Base-by-base conservation (phyloP, 2,329 filamentous ascomycete genomes). In the Calonectria hawksworthii region DNA sequence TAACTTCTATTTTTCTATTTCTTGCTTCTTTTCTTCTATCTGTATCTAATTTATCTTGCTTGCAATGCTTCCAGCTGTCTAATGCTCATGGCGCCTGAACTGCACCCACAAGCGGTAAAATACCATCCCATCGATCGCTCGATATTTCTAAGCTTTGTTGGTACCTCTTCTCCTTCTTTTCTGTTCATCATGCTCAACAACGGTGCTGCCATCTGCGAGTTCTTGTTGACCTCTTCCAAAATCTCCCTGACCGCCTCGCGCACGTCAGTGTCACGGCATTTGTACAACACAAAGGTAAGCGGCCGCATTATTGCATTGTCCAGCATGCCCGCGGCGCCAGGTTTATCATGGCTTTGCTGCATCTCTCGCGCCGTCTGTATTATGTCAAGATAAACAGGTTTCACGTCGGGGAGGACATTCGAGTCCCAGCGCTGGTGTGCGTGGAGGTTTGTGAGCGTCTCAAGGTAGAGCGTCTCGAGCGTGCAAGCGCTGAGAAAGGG, bases 41-140 rank as follows among this genome's bases (percentile, higher is more conserved):
- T 7, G n/a, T 2, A 14, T 61, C 54, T 36, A 26, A 34, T 34
- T 30, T 30, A 63, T 41, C 18, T 63, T 21, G 8, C 23, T 21
- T 63, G 56, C 23, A 63, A 21, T 63, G 56, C 65, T 28, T 65
- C 61, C 10, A 65, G 26, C 32, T 67, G 64, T 21, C 52, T 18
- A 44, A 61, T 67, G 18, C 13, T 50, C 32, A 69, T 34, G 34
- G 71, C 41, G 5, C 66, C 50, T 38, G 72, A 68, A 16, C 54
- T 70, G 18, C 74, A 74, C 9, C 72, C 72, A 23, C 74, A 76
- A 3, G 72, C 34, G 1, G 72, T 74, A 6, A 79, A 65, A 56
- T 79, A 75, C 77, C 77, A 79, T 0, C 78, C 78, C 21, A 79
- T 34, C 1, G 76, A 72, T 16, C 78, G 73, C n/a, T 79, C 78